These are phyloP conservation scores for Rhodotorula taiwanensis DNA, from an alignment of 768 basidiomycete genomes.

Conservation along the genomic window DNA sequence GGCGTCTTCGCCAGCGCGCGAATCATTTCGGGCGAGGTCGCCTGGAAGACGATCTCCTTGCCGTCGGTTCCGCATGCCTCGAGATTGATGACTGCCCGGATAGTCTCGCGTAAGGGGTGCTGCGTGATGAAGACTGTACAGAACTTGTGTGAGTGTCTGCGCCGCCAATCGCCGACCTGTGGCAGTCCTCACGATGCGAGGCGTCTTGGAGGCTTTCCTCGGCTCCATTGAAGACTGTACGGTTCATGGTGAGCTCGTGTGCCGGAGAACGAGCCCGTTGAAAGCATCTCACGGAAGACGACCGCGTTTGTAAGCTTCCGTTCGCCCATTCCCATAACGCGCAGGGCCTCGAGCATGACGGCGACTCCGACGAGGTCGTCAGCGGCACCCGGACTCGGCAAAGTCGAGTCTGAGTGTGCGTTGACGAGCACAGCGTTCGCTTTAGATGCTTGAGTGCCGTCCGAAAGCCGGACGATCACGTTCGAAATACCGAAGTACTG, in stretches of 20 bases:
- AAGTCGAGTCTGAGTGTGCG: constrained; percentile 78
- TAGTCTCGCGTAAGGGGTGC: constrained; percentile 56
- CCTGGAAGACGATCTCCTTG: constrained; percentile 87
- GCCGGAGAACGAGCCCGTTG: not conserved
- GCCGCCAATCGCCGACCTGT: too few species aligned
- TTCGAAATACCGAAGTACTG: constrained; percentile 82
- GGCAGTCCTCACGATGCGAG: constrained; percentile 59
- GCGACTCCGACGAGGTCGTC: constrained; percentile 85
- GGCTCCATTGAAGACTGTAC: constrained; percentile 72
- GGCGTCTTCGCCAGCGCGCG: constrained; percentile 79
- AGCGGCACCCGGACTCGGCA: constrained; percentile 74
- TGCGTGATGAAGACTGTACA: constrained; percentile 64
- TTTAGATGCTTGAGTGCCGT: constrained; percentile 64
- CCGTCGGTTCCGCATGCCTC: constrained; percentile 88
- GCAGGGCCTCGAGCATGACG: constrained; percentile 80
- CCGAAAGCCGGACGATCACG: constrained; percentile 76
- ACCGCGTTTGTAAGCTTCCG: constrained; percentile 67
- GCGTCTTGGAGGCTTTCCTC: constrained; percentile 94
- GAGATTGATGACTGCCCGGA: constrained; percentile 80
- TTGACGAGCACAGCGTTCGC: constrained; percentile 76
- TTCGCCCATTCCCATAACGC: constrained; percentile 62
- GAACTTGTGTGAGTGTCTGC: too few species aligned
- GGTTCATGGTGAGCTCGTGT: constrained; percentile 39
- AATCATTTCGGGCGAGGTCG: constrained; percentile 83
- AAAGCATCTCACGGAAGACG: constrained; percentile 70